These are phyloP conservation scores for Senna tora DNA, from an alignment of 306 rosid genomes.

Conservation along the genomic window DNA sequence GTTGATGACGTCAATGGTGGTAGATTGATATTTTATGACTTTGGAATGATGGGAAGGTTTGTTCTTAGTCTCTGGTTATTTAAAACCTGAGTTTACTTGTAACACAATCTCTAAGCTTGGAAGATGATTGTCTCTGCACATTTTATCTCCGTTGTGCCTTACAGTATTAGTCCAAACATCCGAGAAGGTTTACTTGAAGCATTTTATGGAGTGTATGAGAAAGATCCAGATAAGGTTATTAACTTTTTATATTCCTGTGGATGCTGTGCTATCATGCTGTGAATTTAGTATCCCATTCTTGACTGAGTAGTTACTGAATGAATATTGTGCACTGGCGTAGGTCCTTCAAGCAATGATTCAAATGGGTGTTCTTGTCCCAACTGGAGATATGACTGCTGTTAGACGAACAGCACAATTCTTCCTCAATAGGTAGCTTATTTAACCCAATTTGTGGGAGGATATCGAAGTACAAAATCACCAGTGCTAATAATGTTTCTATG, in stretches of 20 bases:
- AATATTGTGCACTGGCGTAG: constrained; percentile 52
- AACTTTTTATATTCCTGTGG: constrained; percentile 10
- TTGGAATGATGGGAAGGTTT: constrained; percentile 99
- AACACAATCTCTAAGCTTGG: constrained; percentile 30
- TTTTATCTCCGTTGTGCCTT: constrained; percentile 38
- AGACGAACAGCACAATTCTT: constrained; percentile 95
- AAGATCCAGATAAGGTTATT: constrained; percentile 91
- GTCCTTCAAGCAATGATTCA: constrained; percentile 97
- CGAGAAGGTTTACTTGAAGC: constrained; percentile 94
- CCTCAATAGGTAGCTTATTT: constrained; percentile 71
- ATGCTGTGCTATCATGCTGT: constrained; percentile 31
- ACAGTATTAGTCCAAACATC: constrained; percentile 91
- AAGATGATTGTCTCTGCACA: constrained; percentile 33
- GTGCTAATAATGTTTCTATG: constrained; percentile 18
- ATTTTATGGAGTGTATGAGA: constrained; percentile 96
- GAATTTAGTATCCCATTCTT: constrained; percentile 30
- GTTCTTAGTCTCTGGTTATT: constrained; percentile 35
- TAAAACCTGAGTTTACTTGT: constrained; percentile 6
- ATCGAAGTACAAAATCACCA: constrained; percentile 28
- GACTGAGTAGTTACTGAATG: constrained; percentile 34
- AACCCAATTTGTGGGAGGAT: constrained; percentile 37
- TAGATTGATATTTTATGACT: constrained; percentile 97
- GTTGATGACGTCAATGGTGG: constrained; percentile 99
- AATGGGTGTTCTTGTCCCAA: constrained; percentile 99
- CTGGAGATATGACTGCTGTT: constrained; percentile 99